Evolutionary conservation across 2,329 filamentous ascomycete genomes (phyloP), one percentile per base, ranked within the genome.

Genomic region (Macroventuria anomochaeta): DNA sequence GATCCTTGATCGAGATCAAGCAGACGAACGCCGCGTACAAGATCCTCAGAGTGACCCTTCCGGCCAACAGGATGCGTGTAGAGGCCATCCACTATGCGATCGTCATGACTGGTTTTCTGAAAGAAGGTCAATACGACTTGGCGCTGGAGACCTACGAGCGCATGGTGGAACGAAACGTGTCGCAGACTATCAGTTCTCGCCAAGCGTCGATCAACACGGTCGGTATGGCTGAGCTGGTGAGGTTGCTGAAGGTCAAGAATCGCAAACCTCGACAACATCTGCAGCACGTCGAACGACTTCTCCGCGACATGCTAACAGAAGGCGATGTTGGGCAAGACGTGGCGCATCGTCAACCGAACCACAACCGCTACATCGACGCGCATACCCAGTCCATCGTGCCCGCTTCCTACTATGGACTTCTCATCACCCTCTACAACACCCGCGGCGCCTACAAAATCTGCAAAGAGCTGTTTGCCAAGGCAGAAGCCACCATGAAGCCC

Each of bases 351-450:
- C 57, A 73, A 37, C 72, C 72, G 3, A 50, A 48, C 15, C 63
- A 66, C 15, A 43, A 55, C 17, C 61, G 62, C 38, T 58, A 62
- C 2, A 48, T 68, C 15, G 66, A 68, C 17, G 43, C 57, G 7
- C 69, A 68, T 11, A 54, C 74, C 17, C 68, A 78, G 36, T 71
- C 78, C 26, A 74, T 79, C 39, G 75, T 80, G 39, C 77, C 81
- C 28, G 70, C 79, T 3, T 72, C 80, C 13, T 84, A 85, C 63
- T 81, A 85, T 51, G 80, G 82, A 48, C 77, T 80, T 49, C 64
- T 88, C 41, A 80, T 88, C 59, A 82, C 81, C 37, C 75, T 84
- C 5, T 83, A 86, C 63, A 80, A 79, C 11, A 69, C 71, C 15
- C 71, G 74, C 20, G 75, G 77, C 26, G 78, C 80, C 10, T 77